Percentiles rank a stretch among this genome's conserved stretches.
phyloP scores from a whole-genome alignment of 2,329 filamentous ascomycete genomes.

The Monosporascus sp. region DNA sequence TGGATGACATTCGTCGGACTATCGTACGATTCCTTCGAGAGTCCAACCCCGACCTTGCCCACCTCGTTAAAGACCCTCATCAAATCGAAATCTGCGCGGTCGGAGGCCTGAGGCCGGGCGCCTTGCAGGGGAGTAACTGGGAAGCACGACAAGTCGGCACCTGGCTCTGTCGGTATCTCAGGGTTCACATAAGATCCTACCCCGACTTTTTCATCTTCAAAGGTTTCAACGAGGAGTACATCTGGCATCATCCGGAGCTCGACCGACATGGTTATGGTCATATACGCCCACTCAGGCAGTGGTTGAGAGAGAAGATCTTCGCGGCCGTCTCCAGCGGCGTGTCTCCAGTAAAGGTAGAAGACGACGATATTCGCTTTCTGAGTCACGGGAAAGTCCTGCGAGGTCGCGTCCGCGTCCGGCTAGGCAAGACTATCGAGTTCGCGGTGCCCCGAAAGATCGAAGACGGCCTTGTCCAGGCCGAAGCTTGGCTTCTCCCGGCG shows the following conservation, averaged over 20 bases:
- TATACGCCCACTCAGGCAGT: slow-evolving; percentile 11
- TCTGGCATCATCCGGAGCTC: slow-evolving; percentile 22
- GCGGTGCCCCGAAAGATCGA: slow-evolving; percentile 20
- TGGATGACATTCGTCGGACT: slow-evolving; percentile 20
- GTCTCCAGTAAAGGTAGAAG: slow-evolving; percentile 6
- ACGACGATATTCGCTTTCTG: slow-evolving; percentile 14
- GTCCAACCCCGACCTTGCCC: neutral
- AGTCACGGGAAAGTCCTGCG: slow-evolving; percentile 9
- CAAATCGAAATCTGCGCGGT: slow-evolving; percentile 24
- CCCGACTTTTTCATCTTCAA: slow-evolving; percentile 22
- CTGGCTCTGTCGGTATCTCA: slow-evolving; percentile 30
- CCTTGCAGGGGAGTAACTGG: slow-evolving; percentile 29
- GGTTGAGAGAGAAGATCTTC: slow-evolving; percentile 12
- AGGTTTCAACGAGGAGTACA: slow-evolving; percentile 27
- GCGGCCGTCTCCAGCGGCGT: slow-evolving; percentile 7
- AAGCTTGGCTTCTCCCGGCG: slow-evolving; percentile 27
- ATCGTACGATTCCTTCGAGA: slow-evolving; percentile 16
- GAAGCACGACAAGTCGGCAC: slow-evolving; percentile 17
- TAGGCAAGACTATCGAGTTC: slow-evolving; percentile 26
- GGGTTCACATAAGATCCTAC: slow-evolving; percentile 16
- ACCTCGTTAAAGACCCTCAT: slow-evolving; percentile 17
- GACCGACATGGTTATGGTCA: slow-evolving; percentile 7
- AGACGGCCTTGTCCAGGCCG: slow-evolving; percentile 23
- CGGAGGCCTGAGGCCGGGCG: slow-evolving; percentile 25
- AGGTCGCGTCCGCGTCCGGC: slow-evolving; percentile 10